These are phyloP conservation scores for Saccharomycopsis amapae DNA, from an alignment of 805 yeast species.

Conservation along the genomic window DNA sequence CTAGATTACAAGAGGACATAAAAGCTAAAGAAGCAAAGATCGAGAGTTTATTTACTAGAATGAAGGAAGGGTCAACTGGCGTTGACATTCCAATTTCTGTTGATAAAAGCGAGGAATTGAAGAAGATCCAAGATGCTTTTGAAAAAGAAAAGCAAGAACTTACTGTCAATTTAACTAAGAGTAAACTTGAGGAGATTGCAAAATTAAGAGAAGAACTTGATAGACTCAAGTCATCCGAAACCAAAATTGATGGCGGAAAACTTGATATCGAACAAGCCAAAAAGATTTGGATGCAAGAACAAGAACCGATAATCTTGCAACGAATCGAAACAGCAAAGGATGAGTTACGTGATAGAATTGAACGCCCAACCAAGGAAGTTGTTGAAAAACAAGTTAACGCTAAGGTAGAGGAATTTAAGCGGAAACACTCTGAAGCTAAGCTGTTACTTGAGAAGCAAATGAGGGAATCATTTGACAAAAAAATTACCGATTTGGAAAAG, in stretches of 20 bases:
- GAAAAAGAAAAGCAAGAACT: conserved; percentile 17
- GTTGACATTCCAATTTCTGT: background rate
- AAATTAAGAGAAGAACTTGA: conserved; percentile 10
- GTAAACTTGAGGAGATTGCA: conserved; percentile 6
- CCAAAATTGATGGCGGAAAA: background rate
- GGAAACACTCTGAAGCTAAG: conserved; percentile 14
- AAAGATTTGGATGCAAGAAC: conserved; percentile 18
- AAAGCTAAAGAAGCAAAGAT: conserved; percentile 13
- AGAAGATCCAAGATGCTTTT: conserved; percentile 22
- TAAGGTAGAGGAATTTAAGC: conserved; percentile 26
- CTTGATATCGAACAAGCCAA: conserved; percentile 15
- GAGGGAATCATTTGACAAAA: conserved; percentile 12
- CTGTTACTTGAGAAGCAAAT: conserved; percentile 5
- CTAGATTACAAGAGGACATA: conserved; percentile 9
- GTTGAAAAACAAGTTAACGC: conserved; percentile 21
- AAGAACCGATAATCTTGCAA: conserved; percentile 18
- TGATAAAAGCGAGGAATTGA: conserved; percentile 20
- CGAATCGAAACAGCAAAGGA: conserved; percentile 18
- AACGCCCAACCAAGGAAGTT: conserved; percentile 19
- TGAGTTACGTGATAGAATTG: conserved; percentile 22
- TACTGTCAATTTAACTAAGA: background rate
- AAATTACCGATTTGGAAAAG: conserved; percentile 8
- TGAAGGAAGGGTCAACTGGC: background rate
- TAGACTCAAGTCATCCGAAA: background rate
- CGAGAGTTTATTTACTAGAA: conserved; percentile 1